A percentile compares a stretch with the other conserved stretches of the same genome.
phyloP scores from a whole-genome alignment of 2,329 filamentous ascomycete genomes.

The Neofusicoccum umdonicola region DNA sequence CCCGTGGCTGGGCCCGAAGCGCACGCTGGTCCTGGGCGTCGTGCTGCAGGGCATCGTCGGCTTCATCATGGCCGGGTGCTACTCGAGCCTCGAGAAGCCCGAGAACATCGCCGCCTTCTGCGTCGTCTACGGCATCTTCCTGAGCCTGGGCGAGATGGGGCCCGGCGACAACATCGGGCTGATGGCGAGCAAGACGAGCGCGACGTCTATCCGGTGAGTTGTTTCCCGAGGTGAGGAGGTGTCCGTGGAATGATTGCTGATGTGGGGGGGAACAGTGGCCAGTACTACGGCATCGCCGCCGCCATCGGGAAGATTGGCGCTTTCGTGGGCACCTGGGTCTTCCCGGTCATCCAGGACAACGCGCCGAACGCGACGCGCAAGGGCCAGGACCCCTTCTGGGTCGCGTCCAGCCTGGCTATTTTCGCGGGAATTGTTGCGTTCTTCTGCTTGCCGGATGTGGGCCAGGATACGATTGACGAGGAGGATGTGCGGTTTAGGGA shows the following conservation, averaged over 20 bases:
- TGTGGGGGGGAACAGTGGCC: constrained; percentile 52
- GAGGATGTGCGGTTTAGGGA: constrained; percentile 75
- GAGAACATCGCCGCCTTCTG: constrained; percentile 72
- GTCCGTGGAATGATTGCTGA: too few relatives aligned
- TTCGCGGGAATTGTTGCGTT: constrained; percentile 66
- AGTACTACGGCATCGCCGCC: constrained; percentile 69
- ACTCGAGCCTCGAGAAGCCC: constrained; percentile 64
- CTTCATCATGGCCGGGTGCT: constrained; percentile 84
- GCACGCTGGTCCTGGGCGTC: constrained; percentile 70
- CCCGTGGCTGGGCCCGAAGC: constrained; percentile 68
- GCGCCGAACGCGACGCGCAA: constrained; percentile 42
- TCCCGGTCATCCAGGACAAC: constrained; percentile 58
- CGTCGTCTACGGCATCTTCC: constrained; percentile 75
- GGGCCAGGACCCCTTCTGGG: constrained; percentile 87
- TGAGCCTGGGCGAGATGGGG: constrained; percentile 75
- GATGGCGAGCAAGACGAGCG: constrained; percentile 80
- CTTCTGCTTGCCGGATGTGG: constrained; percentile 71
- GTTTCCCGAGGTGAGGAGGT: too few relatives aligned
- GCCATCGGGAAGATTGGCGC: constrained; percentile 75
- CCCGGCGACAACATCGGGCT: constrained; percentile 91
- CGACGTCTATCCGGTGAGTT: constrained; percentile 68
- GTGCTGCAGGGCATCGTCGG: constrained; percentile 72
- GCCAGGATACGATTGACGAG: constrained; percentile 75
- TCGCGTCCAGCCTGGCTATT: constrained; percentile 75
- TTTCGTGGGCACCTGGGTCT: constrained; percentile 82